Evolutionary conservation across 371 early-diverging fungal species (phyloP), one percentile per base, ranked within the genome.

Genomic region (Syncephalis fuscata): DNA sequence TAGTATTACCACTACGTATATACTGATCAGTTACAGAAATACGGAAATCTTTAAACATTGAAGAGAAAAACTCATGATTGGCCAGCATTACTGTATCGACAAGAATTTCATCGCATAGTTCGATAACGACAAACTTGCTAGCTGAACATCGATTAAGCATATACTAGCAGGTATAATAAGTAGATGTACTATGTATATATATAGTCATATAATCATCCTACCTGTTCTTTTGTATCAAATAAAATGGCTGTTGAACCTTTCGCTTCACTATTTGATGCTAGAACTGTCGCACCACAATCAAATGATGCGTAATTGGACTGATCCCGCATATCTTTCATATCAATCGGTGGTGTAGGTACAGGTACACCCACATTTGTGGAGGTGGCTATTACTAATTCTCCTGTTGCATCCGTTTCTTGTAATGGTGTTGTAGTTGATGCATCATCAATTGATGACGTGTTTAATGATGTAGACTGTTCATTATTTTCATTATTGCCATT

Each of bases 31-130:
- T 68, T 23, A 82, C 82, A 44, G 72, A 84, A 0, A 94, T 76
- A 26, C 74, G 62, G 54, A 92, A 76, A 43, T 90, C 82, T 56
- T 80, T 83, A 62, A 92, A 92, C 1, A 85, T 92, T 32, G 90
- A 88, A 0, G 89, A 86, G 56, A 95, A 98, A 57, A 90, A 93
- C 61, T 98, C 98, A 48, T 84, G 89, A 61, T 95, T 95, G 45
- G 88, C 92, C 56, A 98, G 57, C 9, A 82, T 74, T 37, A 98
- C 59, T 0, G 88, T 78, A 61, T 93, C 89, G 5, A 98, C 80
- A 10, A 87, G 65, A 48, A 95, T 90, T 22, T 84, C 88, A 51
- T 94, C 82, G 58, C 98, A 98, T 1, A 98, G 67, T 61, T 93
- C 92, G 22, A 95, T 74, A 9, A 88, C 77, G 1, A 95, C 79